A percentile compares a stretch with the other conserved stretches of the same genome.
Evolutionary conservation across 352 stramenopile genomes (phyloP).

Genomic region (Phytopythium montanum): DNA sequence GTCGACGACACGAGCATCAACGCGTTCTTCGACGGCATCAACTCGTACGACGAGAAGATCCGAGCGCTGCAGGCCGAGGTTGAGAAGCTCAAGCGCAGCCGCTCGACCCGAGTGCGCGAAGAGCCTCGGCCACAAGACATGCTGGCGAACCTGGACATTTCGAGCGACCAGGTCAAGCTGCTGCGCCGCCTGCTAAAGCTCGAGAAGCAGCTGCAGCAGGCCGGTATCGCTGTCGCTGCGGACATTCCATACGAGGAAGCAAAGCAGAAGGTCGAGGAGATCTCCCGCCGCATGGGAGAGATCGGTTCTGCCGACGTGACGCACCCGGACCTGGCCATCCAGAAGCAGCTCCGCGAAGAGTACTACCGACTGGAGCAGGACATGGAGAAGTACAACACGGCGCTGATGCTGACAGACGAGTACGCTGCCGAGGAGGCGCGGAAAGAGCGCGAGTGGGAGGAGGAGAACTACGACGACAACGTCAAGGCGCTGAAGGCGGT

Average conservation of each 20-base stretch:
- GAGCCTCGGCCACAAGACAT: constrained; percentile 57
- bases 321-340: constrained; percentile 69
- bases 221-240: constrained; percentile 86
- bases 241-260: constrained; percentile 93
- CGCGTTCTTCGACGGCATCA: constrained; percentile 83
- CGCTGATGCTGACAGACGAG: constrained; percentile 91
- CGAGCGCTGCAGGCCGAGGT: constrained; percentile 75
- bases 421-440: constrained; percentile 89
- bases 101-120: constrained; percentile 42
- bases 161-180: constrained; percentile 71
- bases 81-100: constrained; percentile 71
- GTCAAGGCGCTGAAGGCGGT: constrained; percentile 86
- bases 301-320: constrained; percentile 91
- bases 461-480: constrained; percentile 86
- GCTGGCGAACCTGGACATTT: constrained; percentile 69
- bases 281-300: constrained; percentile 89
- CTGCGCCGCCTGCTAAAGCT: constrained; percentile 79
- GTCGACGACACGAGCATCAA: constrained; percentile 67
- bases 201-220: constrained; percentile 79
- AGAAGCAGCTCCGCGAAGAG: constrained; percentile 88
- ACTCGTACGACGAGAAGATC: constrained; percentile 84
- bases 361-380: constrained; percentile 92
- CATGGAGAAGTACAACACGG: constrained; percentile 94
- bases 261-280: constrained; percentile 88
- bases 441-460: constrained; percentile 91